A percentile compares a stretch with the other conserved stretches of the same genome.
Evolutionary conservation across 371 early-diverging fungal genomes (phyloP).

Genomic region (Apophysomyces variabilis): DNA sequence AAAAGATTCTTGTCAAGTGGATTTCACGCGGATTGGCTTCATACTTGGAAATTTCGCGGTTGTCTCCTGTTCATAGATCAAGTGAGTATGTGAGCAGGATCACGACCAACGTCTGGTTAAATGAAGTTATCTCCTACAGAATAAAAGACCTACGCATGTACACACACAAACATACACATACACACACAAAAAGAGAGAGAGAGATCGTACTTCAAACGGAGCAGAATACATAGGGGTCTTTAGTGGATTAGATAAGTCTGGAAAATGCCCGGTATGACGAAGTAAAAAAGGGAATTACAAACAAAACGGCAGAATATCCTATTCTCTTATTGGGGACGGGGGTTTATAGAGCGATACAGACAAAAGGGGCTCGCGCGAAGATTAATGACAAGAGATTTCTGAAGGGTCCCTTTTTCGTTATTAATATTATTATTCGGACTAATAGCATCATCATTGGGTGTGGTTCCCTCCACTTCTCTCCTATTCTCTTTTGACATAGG

Average conservation of each 20-base stretch:
- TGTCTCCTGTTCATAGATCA: neutral
- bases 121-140: neutral
- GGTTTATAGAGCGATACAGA: neutral
- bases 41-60: neutral
- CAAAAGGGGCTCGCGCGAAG: conserved; percentile 7
- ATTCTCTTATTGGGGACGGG: neutral
- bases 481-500: conserved; percentile 3
- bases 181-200: neutral
- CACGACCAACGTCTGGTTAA: conserved; percentile 6
- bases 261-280: conserved; percentile 3
- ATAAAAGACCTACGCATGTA: neutral
- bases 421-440: neutral
- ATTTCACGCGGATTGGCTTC: neutral
- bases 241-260: neutral
- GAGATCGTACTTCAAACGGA: neutral
- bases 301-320: neutral
- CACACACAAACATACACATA: neutral
- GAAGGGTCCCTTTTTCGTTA: neutral
- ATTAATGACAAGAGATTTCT: conserved; percentile 4
- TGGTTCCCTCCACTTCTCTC: neutral
- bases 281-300: neutral
- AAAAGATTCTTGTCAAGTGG: neutral
- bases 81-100: neutral
- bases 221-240: neutral
- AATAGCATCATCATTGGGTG: neutral